Conservation (phyloP, 2,329 filamentous ascomycete species). For the Bretziella fagacearum region DNA sequence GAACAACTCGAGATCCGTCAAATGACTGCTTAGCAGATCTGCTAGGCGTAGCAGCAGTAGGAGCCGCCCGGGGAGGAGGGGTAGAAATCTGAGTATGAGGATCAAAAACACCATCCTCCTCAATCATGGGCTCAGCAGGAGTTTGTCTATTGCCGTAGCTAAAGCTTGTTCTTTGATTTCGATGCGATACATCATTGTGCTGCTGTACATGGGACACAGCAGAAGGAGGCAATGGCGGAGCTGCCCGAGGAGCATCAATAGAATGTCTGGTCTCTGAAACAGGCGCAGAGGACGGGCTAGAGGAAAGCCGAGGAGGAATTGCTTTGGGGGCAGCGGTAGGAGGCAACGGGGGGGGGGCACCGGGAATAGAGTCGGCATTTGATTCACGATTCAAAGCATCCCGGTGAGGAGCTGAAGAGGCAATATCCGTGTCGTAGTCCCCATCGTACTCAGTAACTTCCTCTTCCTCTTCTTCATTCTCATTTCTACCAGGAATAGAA, state of each 20-base stretch:
- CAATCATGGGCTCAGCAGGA: constrained; percentile 25
- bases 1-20: constrained; percentile 38
- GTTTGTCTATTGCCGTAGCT: constrained; percentile 16
- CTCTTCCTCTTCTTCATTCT: constrained; percentile 45
- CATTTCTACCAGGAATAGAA: constrained; percentile 25
- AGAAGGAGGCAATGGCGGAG: constrained; percentile 22
- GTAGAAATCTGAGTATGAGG: constrained; percentile 5
- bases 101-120: constrained; percentile 31
- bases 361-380: constrained; percentile 31
- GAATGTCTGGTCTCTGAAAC: constrained; percentile 39
- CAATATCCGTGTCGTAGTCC: constrained; percentile 95
- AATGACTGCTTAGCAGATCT: constrained; percentile 38
- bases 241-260: constrained; percentile 38
- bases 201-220: constrained; percentile 18
- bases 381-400: constrained; percentile 57
- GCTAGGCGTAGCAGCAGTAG: constrained; percentile 20
- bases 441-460: constrained; percentile 91
- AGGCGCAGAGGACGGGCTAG: constrained; percentile 34
- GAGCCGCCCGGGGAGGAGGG: constrained; percentile 17
- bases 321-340: constrained; percentile 27
- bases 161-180: constrained; percentile 12
- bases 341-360: constrained; percentile 33
- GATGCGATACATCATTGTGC: constrained; percentile 34
- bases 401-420: constrained; percentile 81
- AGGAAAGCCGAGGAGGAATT: constrained; percentile 40